Percentiles rank a stretch among this genome's conserved stretches.
Conservation (phyloP, 495 filamentous ascomycete species). For the Venustampulla echinocandica region DNA sequence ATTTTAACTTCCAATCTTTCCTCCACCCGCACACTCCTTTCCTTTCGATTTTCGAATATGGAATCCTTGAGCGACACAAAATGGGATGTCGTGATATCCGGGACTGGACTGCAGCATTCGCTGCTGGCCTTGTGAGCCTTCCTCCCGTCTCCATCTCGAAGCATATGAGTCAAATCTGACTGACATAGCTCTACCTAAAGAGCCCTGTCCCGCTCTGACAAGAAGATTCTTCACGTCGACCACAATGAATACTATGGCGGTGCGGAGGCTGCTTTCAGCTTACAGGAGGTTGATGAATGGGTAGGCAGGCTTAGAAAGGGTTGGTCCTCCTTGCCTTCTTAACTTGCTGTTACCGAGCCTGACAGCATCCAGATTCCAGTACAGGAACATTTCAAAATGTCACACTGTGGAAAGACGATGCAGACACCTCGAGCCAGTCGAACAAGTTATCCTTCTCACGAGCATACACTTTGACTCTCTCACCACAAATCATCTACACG, state of each 20-base stretch:
- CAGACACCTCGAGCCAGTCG: constrained; percentile 10
- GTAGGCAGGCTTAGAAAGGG: constrained; percentile 42
- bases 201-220: constrained; percentile 83
- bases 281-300: constrained; percentile 78
- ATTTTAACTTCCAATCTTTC: constrained; percentile 22
- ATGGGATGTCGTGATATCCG: constrained; percentile 89
- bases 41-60: constrained; percentile 43
- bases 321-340: constrained; percentile 15
- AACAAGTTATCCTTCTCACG: constrained; percentile 53
- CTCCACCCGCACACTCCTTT: constrained; percentile 20
- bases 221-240: constrained; percentile 88
- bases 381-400: constrained; percentile 18
- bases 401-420: constrained; percentile 16
- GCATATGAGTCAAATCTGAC: constrained; percentile 43
- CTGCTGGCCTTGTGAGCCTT: constrained; percentile 79
- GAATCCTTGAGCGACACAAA: constrained; percentile 67
- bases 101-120: constrained; percentile 84
- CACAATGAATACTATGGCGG: constrained; percentile 82
- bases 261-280: constrained; percentile 74
- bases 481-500: constrained; percentile 81
- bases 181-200: constrained; percentile 57
- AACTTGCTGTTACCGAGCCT: no score
- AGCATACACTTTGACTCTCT: constrained; percentile 73
- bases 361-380: background rate
- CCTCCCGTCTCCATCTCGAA: constrained; percentile 3